Evolutionary conservation across 495 filamentous ascomycete genomes (phyloP).

Genomic region (Tuber indicum): DNA sequence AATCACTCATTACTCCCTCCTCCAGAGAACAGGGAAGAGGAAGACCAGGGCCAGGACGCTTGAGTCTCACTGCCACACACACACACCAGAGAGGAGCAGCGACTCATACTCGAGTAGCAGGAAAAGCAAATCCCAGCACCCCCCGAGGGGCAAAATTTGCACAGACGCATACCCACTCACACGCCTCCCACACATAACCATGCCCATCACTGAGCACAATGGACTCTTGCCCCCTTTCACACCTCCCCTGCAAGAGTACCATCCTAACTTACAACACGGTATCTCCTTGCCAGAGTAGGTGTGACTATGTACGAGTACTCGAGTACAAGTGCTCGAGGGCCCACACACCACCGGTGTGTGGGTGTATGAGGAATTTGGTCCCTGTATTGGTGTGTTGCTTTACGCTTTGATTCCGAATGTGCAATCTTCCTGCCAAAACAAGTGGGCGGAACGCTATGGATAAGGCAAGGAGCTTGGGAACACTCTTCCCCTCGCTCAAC

Average conservation of each 20-base stretch:
- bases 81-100: background rate
- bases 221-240: background rate
- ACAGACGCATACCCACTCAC: background rate
- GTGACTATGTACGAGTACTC: background rate
- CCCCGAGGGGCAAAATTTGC: background rate
- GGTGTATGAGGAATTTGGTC: background rate
- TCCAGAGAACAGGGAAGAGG: no score
- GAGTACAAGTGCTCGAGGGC: no score
- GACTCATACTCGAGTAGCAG: background rate
- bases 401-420: background rate
- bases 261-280: background rate
- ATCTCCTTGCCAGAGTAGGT: background rate
- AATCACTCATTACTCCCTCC: no score
- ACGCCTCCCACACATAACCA: background rate
- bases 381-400: background rate
- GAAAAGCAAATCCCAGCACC: background rate
- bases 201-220: background rate
- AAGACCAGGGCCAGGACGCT: no score
- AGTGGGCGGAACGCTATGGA: constrained; percentile 29
- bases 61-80: background rate
- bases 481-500: background rate
- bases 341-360: no score
- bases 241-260: background rate
- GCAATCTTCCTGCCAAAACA: constrained; percentile 1
- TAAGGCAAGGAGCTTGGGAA: constrained; percentile 31